These are phyloP conservation scores for Fomitiporia mediterranea DNA, from an alignment of 1,284 basidiomycete species.

Conservation along the genomic window DNA sequence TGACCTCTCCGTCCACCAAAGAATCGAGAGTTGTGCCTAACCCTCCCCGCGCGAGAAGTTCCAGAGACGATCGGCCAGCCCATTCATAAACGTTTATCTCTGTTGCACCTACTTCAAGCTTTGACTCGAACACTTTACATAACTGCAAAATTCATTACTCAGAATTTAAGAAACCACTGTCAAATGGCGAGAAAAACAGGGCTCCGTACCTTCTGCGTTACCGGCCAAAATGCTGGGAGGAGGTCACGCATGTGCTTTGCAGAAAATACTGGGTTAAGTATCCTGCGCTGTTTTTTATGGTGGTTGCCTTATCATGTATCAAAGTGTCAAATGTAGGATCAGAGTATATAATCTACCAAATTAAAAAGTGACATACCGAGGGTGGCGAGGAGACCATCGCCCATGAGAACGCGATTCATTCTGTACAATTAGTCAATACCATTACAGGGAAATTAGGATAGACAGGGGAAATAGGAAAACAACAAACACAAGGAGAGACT, in stretches of 20 bases:
- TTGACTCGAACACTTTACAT: neutral
- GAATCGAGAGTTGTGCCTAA: slow-evolving; percentile 9
- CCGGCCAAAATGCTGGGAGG: slow-evolving; percentile 35
- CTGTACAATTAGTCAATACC: slow-evolving; percentile 17
- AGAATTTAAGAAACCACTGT: too few species aligned
- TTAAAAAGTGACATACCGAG: slow-evolving; percentile 22
- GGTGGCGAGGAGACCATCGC: slow-evolving; percentile 24
- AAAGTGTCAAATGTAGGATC: too few species aligned
- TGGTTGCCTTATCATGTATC: slow-evolving; percentile 24
- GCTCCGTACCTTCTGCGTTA: slow-evolving; percentile 33
- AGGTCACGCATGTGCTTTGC: slow-evolving; percentile 40
- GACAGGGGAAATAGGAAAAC: neutral
- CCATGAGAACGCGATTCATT: slow-evolving; percentile 21
- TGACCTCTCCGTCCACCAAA: slow-evolving; percentile 8
- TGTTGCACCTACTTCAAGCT: neutral
- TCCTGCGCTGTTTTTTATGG: slow-evolving; percentile 27
- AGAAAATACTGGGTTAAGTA: slow-evolving; percentile 39
- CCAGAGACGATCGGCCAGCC: slow-evolving; percentile 10
- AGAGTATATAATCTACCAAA: too few species aligned
- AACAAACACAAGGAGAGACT: slow-evolving; percentile 23
- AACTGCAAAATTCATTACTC: neutral
- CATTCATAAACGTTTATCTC: slow-evolving; percentile 16
- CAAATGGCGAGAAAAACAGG: too few species aligned
- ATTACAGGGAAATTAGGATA: neutral
- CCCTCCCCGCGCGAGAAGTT: slow-evolving; percentile 17